Evolutionary conservation across 2,329 filamentous ascomycete genomes (phyloP).

Genomic region (Cyclaneusma minus): DNA sequence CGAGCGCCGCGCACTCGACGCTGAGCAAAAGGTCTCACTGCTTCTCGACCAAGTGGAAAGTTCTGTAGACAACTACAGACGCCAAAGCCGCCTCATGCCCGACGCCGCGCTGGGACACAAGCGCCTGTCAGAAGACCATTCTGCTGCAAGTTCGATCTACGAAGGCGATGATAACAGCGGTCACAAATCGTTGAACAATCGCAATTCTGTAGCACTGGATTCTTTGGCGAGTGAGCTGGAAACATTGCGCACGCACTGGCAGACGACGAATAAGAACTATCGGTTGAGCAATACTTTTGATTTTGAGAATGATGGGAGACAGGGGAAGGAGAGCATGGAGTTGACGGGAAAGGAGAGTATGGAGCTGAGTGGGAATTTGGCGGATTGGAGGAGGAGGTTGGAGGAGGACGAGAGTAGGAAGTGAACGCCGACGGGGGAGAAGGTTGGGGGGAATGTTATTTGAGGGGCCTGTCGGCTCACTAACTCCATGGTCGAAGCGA

Average conservation of each 20-base stretch:
- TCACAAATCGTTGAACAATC: conserved; percentile 38
- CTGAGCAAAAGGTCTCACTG: conserved; percentile 83
- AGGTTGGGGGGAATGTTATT: no score
- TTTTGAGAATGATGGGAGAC: conserved; percentile 44
- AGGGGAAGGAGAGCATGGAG: conserved; percentile 12
- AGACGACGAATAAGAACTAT: conserved; percentile 90
- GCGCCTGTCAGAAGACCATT: no score
- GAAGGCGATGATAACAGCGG: conserved; percentile 27
- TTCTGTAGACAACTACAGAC: conserved; percentile 87
- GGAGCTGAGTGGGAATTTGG: conserved; percentile 52
- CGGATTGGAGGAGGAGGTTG: conserved; percentile 67
- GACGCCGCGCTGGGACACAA: no score
- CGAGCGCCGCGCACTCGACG: conserved; percentile 73
- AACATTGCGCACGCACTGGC: conserved; percentile 80
- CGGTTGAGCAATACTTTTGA: conserved; percentile 81
- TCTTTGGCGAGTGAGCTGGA: conserved; percentile 87
- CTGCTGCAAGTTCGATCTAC: no score
- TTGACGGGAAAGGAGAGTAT: conserved; percentile 24
- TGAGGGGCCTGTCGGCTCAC: no score
- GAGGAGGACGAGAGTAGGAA: conserved; percentile 30
- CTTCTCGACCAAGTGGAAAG: conserved; percentile 88
- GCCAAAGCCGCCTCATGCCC: conserved; percentile 56
- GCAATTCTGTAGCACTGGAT: conserved; percentile 63
- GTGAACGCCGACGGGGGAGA: no score
- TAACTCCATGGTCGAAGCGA: no score